Evolutionary conservation across 2,329 filamentous ascomycete species (phyloP).

Genomic region (Rhinocladiella mackenziei): DNA sequence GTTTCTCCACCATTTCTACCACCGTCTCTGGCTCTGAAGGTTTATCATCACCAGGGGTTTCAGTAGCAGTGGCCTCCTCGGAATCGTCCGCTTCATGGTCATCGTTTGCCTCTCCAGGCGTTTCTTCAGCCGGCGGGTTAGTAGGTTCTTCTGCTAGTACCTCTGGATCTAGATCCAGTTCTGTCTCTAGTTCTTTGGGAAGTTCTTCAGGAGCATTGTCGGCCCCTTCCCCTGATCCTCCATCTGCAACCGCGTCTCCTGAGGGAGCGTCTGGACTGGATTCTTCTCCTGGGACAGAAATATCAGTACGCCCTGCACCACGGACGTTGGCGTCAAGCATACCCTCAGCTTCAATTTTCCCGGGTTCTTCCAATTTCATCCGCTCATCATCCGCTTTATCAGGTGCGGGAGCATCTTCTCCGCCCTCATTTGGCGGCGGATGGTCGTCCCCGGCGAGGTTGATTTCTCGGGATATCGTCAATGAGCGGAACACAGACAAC

Average conservation of each 20-base stretch:
- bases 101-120: not conserved
- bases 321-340: not conserved
- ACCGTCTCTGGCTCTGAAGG: slow-evolving; percentile 18
- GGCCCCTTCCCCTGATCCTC: slow-evolving; percentile 24
- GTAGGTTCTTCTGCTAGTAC: slow-evolving; percentile 1
- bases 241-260: slow-evolving; percentile 24
- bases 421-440: slow-evolving; percentile 33
- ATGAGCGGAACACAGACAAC: slow-evolving; percentile 32
- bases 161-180: slow-evolving; percentile 5
- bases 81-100: slow-evolving; percentile 4
- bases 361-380: slow-evolving; percentile 1
- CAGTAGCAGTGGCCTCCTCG: slow-evolving; percentile 4
- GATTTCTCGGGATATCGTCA: slow-evolving; percentile 20
- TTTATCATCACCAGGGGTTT: slow-evolving; percentile 13
- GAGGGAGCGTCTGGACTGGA: slow-evolving; percentile 29
- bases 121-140: slow-evolving; percentile 1
- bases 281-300: slow-evolving; percentile 1
- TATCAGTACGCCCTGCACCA: not conserved
- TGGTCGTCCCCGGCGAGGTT: slow-evolving; percentile 17
- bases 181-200: slow-evolving; percentile 14
- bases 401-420: slow-evolving; percentile 31
- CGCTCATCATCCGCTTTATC: slow-evolving; percentile 2
- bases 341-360: slow-evolving; percentile 8
- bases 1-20: slow-evolving; percentile 22
- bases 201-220: slow-evolving; percentile 26